Base-by-base conservation (phyloP, 2,329 filamentous ascomycete species). In the Stromatinia cepivora region DNA sequence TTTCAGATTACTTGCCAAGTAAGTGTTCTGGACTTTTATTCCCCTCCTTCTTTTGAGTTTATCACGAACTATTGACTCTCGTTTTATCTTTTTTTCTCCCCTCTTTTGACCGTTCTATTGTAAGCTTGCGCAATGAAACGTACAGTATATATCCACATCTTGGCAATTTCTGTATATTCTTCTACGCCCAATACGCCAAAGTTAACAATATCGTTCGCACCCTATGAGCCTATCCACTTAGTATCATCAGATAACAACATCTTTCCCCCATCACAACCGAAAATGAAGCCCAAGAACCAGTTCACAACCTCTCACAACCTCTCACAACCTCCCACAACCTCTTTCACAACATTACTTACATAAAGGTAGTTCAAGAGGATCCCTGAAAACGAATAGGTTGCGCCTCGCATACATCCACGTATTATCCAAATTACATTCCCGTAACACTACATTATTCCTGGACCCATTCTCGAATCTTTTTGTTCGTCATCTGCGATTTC, bases 341-440 rank as follows among this genome's bases (percentile, higher is more conserved):
- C 39, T 42, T 42, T 17, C 31, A 57, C 31, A 57, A n/a, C 36
- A n/a, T 36, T 34, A 57, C 54, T 36, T 57, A 57, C 54, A 57
- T n/a, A 15, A 8, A 11, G 3, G 4, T n/a, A 8, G 20, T 36
- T 57, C 54, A 17, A 57, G 34, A 34, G 22, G 31, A 36, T 57
- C 54, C 31, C 53, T 56, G 34, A 57, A 36, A 31, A 57, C 31
- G 34, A 57, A n/a, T n/a, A 7, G 54, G 54, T n/a, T 57, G 54
- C 54, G 39, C 54, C 54, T 57, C 54, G 54, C 54, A 39, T 36
- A 36, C 9, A 39, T 39, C 54, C 54, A 57, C 54, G 22, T 13
- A 57, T 57, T 39, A 57, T 57, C 54, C 54, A 57, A 57, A 57
- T 57, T 57, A 57, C 20, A n/a, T 36, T 57, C 28, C 31, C 31